phyloP scores from a whole-genome alignment of 225 moss, liverwort and hornwort species.

The Lunularia cruciata region DNA sequence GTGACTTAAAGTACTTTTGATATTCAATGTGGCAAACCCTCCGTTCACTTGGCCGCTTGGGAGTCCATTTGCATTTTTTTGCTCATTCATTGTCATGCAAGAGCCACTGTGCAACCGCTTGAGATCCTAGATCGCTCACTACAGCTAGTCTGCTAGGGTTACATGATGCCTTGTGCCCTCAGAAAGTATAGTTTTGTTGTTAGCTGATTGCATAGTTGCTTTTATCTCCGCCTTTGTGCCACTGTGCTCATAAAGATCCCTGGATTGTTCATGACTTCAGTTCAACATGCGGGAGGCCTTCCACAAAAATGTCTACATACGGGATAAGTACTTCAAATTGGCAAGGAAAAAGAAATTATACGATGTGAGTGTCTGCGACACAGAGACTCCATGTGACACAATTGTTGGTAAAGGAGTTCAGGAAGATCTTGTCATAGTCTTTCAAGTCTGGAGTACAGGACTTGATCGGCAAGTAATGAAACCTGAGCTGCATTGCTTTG shows the following conservation, averaged over 20 bases:
- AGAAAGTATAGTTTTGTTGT: no score
- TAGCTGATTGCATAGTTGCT: background rate
- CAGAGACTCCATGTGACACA: no score
- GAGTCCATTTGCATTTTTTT: no score
- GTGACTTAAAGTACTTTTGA: background rate
- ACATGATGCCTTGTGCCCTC: background rate
- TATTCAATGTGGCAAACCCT: no score
- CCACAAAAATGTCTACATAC: conserved; percentile 35
- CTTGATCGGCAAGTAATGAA: no score
- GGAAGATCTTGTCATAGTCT: no score
- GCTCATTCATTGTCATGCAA: background rate
- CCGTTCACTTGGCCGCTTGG: no score
- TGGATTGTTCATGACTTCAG: conserved; percentile 19
- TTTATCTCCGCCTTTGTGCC: background rate
- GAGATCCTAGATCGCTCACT: no score
- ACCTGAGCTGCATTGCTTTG: no score
- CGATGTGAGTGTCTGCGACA: conserved; percentile 28
- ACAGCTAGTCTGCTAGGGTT: no score
- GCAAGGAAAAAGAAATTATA: conserved; percentile 40
- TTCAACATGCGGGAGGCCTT: conserved; percentile 39
- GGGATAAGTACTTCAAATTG: conserved; percentile 46
- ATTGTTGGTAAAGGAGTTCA: no score
- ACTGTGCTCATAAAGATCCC: background rate
- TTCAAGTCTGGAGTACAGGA: no score
- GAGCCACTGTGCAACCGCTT: background rate